These are phyloP conservation scores for Physcia stellaris DNA, from an alignment of 495 filamentous ascomycete genomes.

Conservation along the genomic window DNA sequence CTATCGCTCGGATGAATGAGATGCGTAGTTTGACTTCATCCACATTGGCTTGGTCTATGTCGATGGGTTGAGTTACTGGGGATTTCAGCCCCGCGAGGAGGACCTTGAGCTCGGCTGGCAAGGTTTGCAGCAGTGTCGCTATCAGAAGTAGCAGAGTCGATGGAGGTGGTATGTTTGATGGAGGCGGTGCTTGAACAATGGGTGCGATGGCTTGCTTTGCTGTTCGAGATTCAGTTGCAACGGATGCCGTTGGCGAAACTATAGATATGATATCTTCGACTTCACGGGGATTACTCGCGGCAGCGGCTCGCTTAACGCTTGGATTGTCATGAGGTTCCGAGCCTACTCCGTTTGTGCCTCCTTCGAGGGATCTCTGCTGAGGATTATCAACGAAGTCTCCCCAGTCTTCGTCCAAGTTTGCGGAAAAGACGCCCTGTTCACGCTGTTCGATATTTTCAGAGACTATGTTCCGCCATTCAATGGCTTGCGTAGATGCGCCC, in stretches of 20 bases:
- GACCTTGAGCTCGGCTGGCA: conserved; percentile 15
- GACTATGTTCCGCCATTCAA: not conserved
- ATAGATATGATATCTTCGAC: not conserved
- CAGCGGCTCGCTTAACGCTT: not conserved
- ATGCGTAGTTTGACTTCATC: conserved; percentile 30
- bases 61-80: not conserved
- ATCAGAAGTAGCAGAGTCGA: conserved; percentile 67
- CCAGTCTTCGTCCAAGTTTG: too few relatives aligned
- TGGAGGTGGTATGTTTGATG: conserved; percentile 82
- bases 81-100: not conserved
- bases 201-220: not conserved
- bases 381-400: conserved; percentile 33
- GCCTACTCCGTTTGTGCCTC: conserved; percentile 5
- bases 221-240: conserved; percentile 1
- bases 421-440: conserved; percentile 27
- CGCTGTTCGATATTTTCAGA: not conserved
- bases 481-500: too few relatives aligned
- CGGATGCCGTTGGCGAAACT: not conserved
- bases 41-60: not conserved
- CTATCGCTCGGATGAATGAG: conserved; percentile 50
- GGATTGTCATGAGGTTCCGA: conserved; percentile 2
- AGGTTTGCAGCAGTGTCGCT: conserved; percentile 43
- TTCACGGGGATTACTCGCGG: conserved; percentile 3
- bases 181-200: conserved; percentile 38
- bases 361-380: conserved; percentile 17